Base-by-base conservation (phyloP, 257 asterid species). In the Plantago elongata region DNA sequence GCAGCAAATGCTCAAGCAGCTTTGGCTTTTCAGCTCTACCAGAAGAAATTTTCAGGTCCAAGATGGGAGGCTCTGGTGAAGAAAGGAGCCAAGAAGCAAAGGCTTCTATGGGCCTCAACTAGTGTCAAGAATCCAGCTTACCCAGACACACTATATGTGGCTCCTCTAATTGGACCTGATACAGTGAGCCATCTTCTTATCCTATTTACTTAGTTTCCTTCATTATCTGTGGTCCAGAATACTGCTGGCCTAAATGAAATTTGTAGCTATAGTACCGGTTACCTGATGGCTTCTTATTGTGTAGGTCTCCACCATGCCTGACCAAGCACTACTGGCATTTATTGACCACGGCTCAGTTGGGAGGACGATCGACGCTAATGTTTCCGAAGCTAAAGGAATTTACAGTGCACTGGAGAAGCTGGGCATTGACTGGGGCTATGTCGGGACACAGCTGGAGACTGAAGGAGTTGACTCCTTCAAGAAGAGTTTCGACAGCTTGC, bases 1-100 rank as follows among this genome's bases (percentile, higher is more conserved):
- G 99, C 99, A 72, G 99, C 99, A 78, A 83, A 80, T 82, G 97
- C 99, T 57, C 99, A 93, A 82, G 99, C 99, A 44, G 95, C 78
- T 55, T 78, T 89, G 29, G 99, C 99, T 65, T 93, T 71, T 77
- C 84, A 89, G 84, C 86, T 93, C 59, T 93, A 93, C 81, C 95
- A 81, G 78, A 85, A 84, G 83, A 93, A 93, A 71, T 93, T 93
- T 81, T 93, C 99, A 47, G 99, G 99, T 43, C 94, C 95, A 45
- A 83, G 99, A 82, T 93, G 99, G 99, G 99, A 93, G 74, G 95
- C 92, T 29, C 74, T 93, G 88, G 94, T 78, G 71, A 93, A 87
- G 86, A 93, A 93, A 73, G 99, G 99, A 71, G 99, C 99, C 45
- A 93, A 93, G 87, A 93, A 89, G 81, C 99, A 93, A 79, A 85